These are phyloP conservation scores for Ogataea methanolica DNA, from an alignment of 805 yeast genomes.

Conservation along the genomic window DNA sequence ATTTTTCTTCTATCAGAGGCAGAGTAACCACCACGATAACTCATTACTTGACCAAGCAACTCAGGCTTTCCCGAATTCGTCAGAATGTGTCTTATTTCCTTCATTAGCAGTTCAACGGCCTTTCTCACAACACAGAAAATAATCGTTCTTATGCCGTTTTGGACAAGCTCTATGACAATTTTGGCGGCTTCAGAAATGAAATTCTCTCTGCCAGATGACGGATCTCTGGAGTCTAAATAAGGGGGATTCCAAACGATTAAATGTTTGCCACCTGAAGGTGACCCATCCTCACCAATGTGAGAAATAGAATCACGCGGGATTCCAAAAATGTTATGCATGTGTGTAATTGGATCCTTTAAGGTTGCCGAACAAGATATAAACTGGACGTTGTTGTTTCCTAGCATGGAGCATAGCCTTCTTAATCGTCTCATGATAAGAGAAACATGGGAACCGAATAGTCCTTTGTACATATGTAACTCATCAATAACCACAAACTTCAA, in stretches of 20 bases:
- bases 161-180: constrained; percentile 60
- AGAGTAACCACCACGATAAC: constrained; percentile 94
- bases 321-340: constrained; percentile 74
- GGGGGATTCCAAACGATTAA: constrained; percentile 87
- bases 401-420: constrained; percentile 52
- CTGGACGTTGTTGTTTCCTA: constrained; percentile 50
- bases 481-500: constrained; percentile 76
- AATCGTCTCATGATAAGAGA: constrained; percentile 79
- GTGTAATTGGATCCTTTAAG: constrained; percentile 63
- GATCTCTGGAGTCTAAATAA: constrained; percentile 51
- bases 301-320: constrained; percentile 43
- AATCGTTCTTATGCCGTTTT: constrained; percentile 68
- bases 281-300: constrained; percentile 75
- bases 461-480: constrained; percentile 82
- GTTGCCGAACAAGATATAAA: constrained; percentile 96
- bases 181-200: constrained; percentile 75
- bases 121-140: constrained; percentile 86
- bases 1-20: constrained; percentile 80
- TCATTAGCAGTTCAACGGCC: constrained; percentile 83
- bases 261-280: constrained; percentile 77
- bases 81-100: constrained; percentile 63
- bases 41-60: constrained; percentile 66
- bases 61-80: constrained; percentile 40
- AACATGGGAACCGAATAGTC: constrained; percentile 91
- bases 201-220: constrained; percentile 57